phyloP scores from a whole-genome alignment of 2,329 filamentous ascomycete genomes.

The Colletotrichum musicola region DNA sequence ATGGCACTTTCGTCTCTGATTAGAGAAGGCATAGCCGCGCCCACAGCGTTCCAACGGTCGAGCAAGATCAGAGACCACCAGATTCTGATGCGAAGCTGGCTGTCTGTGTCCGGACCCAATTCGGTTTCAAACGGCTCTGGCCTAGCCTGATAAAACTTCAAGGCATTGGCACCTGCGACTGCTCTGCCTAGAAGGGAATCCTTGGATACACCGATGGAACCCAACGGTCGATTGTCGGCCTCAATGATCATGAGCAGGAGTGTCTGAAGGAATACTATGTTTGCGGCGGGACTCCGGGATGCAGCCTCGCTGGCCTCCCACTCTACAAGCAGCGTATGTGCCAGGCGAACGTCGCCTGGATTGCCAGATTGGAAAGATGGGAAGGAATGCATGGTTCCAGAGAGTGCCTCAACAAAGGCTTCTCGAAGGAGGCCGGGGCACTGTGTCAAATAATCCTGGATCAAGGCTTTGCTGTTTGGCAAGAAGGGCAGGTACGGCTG shows the following conservation, averaged over 20 bases:
- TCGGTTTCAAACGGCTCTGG: constrained; percentile 56
- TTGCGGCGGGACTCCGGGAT: constrained; percentile 53
- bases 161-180: constrained; percentile 73
- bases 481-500: constrained; percentile 78
- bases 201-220: constrained; percentile 61
- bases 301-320: constrained; percentile 61
- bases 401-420: constrained; percentile 74
- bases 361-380: constrained; percentile 50
- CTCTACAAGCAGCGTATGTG: constrained; percentile 62
- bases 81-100: constrained; percentile 71
- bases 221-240: constrained; percentile 66
- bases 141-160: constrained; percentile 68
- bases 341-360: constrained; percentile 57
- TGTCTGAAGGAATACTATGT: constrained; percentile 74
- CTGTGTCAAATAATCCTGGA: constrained; percentile 68
- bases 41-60: constrained; percentile 80
- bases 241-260: constrained; percentile 76
- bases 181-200: constrained; percentile 73
- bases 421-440: constrained; percentile 70
- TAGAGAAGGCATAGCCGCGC: constrained; percentile 71
- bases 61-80: constrained; percentile 81
- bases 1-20: constrained; percentile 74
- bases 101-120: constrained; percentile 69
- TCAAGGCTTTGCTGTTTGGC: constrained; percentile 66
- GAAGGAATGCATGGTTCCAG: constrained; percentile 69